Evolutionary conservation across 345 rosid genomes (phyloP).

Genomic region (sweet orange (Citrus sinensis)): DVS_A1.0 CM039161.1:858501-859000

Average conservation of each 20-base stretch:
- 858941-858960: neutral
- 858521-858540: no score
- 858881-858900: neutral
- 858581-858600: neutral
- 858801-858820: neutral
- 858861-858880: neutral
- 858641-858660: neutral
- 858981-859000: neutral
- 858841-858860: no score
- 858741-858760: neutral
- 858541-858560: no score
- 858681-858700: neutral
- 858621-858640: neutral
- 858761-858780: neutral
- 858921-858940: neutral
- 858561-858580: no score
- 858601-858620: neutral
- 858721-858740: neutral
- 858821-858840: no score
- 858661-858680: neutral
- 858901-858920: neutral
- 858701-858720: neutral
- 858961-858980: neutral
- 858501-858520: no score
- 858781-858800: no score